Conservation (phyloP, 176 grass and related monocot genomes). For the Triticum timopheevii region DNA sequence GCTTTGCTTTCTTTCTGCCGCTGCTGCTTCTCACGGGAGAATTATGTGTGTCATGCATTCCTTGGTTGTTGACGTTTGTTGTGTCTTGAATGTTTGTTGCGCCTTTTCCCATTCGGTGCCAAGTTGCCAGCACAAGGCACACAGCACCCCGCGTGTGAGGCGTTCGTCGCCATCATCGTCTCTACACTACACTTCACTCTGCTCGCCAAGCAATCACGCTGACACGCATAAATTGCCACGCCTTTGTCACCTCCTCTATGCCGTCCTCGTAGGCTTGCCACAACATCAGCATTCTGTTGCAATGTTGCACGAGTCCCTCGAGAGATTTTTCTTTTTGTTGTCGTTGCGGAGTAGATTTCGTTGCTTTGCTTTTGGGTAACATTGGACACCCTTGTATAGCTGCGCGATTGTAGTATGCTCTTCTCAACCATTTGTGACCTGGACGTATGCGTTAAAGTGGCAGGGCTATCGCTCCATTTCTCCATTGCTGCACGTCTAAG, state of each 20-base stretch:
- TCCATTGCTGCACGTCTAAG: too few species aligned
- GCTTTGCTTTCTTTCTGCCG: not conserved
- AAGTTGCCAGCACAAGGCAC: not conserved
- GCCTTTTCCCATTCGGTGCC: not conserved
- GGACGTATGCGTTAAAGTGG: too few species aligned
- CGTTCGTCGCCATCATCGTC: conserved; percentile 20
- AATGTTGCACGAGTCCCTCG: not conserved
- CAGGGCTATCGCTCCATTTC: too few species aligned
- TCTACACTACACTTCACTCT: not conserved
- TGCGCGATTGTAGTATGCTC: too few species aligned
- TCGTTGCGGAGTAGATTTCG: too few species aligned
- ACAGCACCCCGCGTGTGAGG: conserved; percentile 18
- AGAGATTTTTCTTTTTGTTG: too few species aligned
- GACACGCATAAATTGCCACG: not conserved
- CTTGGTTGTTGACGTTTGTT: not conserved
- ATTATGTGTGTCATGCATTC: not conserved
- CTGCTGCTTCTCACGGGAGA: conserved; percentile 10
- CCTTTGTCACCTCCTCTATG: not conserved
- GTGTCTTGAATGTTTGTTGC: not conserved
- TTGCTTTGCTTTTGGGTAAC: too few species aligned
- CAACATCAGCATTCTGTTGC: not conserved
- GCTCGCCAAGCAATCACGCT: not conserved
- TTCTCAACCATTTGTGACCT: too few species aligned
- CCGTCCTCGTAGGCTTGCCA: not conserved
- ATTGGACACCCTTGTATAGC: too few species aligned